A percentile compares a stretch with the other conserved stretches of the same genome.
Conservation (phyloP, 1,284 basidiomycete species). For the Austroboletus novae-zelandiae region DNA sequence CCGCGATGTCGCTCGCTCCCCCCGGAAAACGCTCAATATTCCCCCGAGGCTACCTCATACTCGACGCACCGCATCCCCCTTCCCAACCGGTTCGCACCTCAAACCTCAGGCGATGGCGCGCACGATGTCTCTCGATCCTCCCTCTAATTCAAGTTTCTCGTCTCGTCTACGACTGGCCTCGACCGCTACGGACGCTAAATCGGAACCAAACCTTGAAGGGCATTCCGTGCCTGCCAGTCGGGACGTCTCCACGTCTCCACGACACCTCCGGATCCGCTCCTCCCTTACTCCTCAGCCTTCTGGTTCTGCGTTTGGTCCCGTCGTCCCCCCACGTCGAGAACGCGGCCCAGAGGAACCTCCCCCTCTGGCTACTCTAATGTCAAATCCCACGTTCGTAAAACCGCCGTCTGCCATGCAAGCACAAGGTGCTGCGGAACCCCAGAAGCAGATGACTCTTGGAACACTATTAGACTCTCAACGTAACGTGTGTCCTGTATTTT, state of each 20-base stretch:
- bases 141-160: slow-evolving; percentile 31
- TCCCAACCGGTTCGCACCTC: slow-evolving; percentile 27
- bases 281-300: slow-evolving; percentile 67
- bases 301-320: slow-evolving; percentile 48
- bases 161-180: slow-evolving; percentile 19
- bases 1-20: slow-evolving; percentile 22
- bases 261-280: slow-evolving; percentile 59
- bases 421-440: slow-evolving; percentile 30
- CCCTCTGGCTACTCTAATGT: slow-evolving; percentile 52
- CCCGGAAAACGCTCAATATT: slow-evolving; percentile 28
- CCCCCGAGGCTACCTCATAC: slow-evolving; percentile 30
- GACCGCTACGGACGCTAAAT: slow-evolving; percentile 35
- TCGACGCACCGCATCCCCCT: slow-evolving; percentile 43
- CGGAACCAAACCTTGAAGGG: slow-evolving; percentile 38
- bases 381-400: slow-evolving; percentile 69
- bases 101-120: slow-evolving; percentile 39
- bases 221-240: slow-evolving; percentile 35
- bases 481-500: slow-evolving; percentile 39
- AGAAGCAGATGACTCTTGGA: slow-evolving; percentile 52
- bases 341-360: slow-evolving; percentile 65
- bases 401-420: slow-evolving; percentile 44
- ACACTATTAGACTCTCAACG: slow-evolving; percentile 57
- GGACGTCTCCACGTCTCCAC: slow-evolving; percentile 39
- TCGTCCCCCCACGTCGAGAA: slow-evolving; percentile 36
- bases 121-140: slow-evolving; percentile 65